phyloP scores from a whole-genome alignment of 768 basidiomycete genomes.

The Kwoniella europaea region DNA sequence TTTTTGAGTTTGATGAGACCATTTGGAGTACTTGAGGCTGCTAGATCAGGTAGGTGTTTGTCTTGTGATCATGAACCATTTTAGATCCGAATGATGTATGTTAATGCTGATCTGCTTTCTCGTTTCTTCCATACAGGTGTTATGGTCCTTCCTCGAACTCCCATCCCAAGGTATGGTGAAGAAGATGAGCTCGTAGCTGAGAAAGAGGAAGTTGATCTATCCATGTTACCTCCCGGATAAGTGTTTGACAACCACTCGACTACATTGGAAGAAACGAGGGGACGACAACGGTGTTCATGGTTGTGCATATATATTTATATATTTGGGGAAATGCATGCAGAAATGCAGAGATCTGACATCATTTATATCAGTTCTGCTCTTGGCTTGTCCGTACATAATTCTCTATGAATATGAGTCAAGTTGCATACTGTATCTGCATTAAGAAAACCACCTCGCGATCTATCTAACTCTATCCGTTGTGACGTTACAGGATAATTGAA shows the following conservation, averaged over 20 bases:
- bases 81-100: background rate
- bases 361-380: no score
- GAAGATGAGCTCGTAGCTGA: slow-evolving; percentile 66
- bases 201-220: slow-evolving; percentile 76
- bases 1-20: slow-evolving; percentile 90
- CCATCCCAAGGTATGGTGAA: slow-evolving; percentile 69
- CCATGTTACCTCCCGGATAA: slow-evolving; percentile 90
- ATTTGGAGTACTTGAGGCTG: slow-evolving; percentile 93
- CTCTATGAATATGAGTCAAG: no score
- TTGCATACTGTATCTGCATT: no score
- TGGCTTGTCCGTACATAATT: no score
- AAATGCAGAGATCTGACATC: no score
- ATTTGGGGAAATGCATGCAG: no score
- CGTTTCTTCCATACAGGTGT: slow-evolving; percentile 65
- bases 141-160: slow-evolving; percentile 98
- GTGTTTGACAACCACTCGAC: background rate
- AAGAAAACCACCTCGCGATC: no score
- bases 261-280: no score
- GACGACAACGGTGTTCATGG: no score
- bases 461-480: no score
- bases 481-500: no score
- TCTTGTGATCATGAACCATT: background rate
- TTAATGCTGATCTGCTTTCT: background rate
- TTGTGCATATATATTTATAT: no score
- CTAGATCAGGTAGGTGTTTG: slow-evolving; percentile 77